Base-by-base conservation (phyloP, 768 basidiomycete genomes). In the Serendipita sp. region DNA sequence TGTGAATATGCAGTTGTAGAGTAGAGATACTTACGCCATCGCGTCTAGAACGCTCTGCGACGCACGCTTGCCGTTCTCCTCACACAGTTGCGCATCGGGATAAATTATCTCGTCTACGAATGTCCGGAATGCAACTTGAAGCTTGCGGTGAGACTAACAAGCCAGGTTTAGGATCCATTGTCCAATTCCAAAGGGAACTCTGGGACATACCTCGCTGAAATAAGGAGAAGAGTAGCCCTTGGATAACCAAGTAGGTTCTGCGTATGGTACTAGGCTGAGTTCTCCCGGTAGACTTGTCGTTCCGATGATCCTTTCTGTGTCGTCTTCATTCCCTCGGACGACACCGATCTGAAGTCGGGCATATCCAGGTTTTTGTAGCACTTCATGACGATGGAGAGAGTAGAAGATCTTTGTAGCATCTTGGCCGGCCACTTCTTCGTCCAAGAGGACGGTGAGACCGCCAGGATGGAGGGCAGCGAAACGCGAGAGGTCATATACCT, bases 381-480 rank as follows among this genome's bases (percentile, higher is more conserved):
- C 82, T 68, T 95, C 92, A 43, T 85, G 81, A 24, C 90, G 81
- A 70, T 98, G 94, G 43, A 97, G 82, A 61, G 87, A 82, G 68
- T 85, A 96, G 76, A 97, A 96, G 3, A 81, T 80, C 38, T 90
- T 86, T 0, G 92, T 95, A 1, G 85, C 86, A 68, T 96, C 92
- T 71, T 88, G 79, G 7, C 90, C 92, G 60, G 88, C 90, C 85
- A 94, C 80, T 67, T 88, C 86, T 3, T 76, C 73, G 68, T 88
- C 84, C n/a, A 84, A 72, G n/a, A 96, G 77, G 38, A 91, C 90
- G 2, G 82, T 78, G 0, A 77, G 71, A 11, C 92, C 92, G 53
- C 92, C 93, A 0, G 90, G 93, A 69, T 96, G 93, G 66, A 93
- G 75, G 53, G 76, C 77, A 61, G 80, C 81, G 73, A 96, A 95